A percentile compares a stretch with the other conserved stretches of the same genome.
phyloP scores from a whole-genome alignment of 805 yeast genomes.

The Metschnikowia kofuensis region DNA sequence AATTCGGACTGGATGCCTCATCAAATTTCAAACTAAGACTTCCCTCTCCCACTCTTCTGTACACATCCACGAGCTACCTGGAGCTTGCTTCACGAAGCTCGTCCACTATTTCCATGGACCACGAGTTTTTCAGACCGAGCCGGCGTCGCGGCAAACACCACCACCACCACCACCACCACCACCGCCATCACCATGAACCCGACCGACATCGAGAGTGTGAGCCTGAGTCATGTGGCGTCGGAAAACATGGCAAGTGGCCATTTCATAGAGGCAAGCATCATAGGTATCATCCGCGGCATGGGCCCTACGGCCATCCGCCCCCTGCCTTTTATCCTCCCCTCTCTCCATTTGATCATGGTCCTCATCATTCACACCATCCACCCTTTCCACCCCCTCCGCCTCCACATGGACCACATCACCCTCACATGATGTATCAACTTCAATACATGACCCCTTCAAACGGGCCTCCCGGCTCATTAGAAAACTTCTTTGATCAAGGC shows the following conservation, averaged over 20 bases:
- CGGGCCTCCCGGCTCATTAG: neutral
- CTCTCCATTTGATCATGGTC: constrained; percentile 9
- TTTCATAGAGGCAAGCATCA: neutral
- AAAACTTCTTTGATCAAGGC: neutral
- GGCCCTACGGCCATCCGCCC: neutral
- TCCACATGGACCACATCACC: constrained; percentile 4
- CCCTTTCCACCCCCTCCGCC: constrained; percentile 11
- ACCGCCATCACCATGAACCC: constrained; percentile 1
- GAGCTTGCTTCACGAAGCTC: constrained; percentile 4
- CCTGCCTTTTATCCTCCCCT: constrained; percentile 10
- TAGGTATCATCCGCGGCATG: constrained; percentile 1
- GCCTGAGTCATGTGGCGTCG: neutral
- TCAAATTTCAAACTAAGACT: constrained; percentile 6
- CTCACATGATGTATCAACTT: constrained; percentile 3
- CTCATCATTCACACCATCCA: constrained; percentile 6
- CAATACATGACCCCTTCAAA: constrained; percentile 1
- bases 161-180: constrained; percentile 2
- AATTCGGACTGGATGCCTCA: neutral
- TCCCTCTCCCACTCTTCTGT: constrained; percentile 15
- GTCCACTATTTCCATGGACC: constrained; percentile 2
- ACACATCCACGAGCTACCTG: constrained; percentile 4
- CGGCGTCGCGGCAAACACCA: neutral
- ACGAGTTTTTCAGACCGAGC: constrained; percentile 1
- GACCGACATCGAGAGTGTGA: neutral
- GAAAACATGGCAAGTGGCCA: constrained; percentile 1